Evolutionary conservation across 2,329 filamentous ascomycete species (phyloP), one percentile per base, ranked within the genome.

Genomic region (Aspergillus texensis): DNA sequence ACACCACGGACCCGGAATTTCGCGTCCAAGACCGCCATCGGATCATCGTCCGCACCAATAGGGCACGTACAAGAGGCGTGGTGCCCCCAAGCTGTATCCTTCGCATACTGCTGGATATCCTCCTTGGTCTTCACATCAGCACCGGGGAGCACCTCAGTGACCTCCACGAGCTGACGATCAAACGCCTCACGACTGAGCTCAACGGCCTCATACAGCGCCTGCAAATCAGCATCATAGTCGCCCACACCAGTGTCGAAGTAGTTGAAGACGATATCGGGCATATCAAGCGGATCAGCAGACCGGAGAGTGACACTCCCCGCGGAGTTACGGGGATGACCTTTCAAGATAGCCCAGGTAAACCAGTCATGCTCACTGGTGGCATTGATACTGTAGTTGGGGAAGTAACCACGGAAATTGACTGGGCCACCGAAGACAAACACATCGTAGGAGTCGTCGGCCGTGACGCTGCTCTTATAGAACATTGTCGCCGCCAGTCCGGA

Each of bases 261-360:
- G 74, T 87, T 86, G 79, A 88, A 90, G 57, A 80, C 79, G 67
- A 92, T 89, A 6, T 84, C 74, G 0, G 90, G 90, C 3, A 82
- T 79, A 60, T 91, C 89, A 0, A 86, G 84, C 0, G 90, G 89
- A 71, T 92, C 84, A 0, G 84, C 77, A 0, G 86, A 88, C 19
- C 80, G 80, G 6, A 93, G 83, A 4, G 76, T 83, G 4, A 93
- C 89, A 1, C 82, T 84, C 10, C 90, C 90, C 6, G 84, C 85
- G 1, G 75, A 76, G 73, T 91, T 91, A 58, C 86, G 84, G 0
- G 88, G 84, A 69, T 89, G 88, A 0, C 85, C 83, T 75, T 90
- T 89, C 59, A 92, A 59, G 78, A 81, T 6, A 62, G 70, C 76
- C 82, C 82, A 84, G 14, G 79, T 77, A 61, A 72, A 75, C 77